phyloP scores from a whole-genome alignment of 2,329 filamentous ascomycete genomes.

The Neospermospora avenae region DNA sequence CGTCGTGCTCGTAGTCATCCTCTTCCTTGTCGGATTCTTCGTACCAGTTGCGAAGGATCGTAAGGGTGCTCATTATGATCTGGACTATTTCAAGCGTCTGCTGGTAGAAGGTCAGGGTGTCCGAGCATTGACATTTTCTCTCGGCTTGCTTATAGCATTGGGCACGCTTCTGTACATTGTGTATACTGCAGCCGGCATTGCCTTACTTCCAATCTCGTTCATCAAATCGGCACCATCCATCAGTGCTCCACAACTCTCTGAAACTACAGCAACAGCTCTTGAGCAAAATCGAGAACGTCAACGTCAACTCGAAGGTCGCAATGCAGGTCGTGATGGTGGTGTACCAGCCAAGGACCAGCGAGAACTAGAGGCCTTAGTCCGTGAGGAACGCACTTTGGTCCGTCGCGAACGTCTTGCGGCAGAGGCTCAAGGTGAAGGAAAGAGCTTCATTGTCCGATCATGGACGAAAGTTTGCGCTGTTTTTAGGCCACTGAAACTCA shows the following conservation, averaged over 20 bases:
- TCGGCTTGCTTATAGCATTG: conserved; percentile 84
- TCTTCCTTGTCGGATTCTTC: conserved; percentile 94
- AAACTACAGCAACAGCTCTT: conserved; percentile 74
- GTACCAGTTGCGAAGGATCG: conserved; percentile 73
- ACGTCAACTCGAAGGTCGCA: conserved; percentile 83
- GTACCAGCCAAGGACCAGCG: conserved; percentile 82
- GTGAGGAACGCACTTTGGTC: conserved; percentile 89
- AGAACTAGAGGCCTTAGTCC: conserved; percentile 80
- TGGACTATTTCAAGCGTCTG: conserved; percentile 89
- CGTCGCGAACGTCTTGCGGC: conserved; percentile 84
- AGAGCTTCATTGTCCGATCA: conserved; percentile 64
- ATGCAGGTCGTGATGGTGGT: conserved; percentile 68
- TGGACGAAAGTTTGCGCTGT: conserved; percentile 82
- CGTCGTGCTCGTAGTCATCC: conserved; percentile 70
- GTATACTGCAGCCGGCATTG: conserved; percentile 86
- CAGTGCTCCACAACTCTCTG: conserved; percentile 74
- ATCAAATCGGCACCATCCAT: conserved; percentile 90
- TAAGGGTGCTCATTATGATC: conserved; percentile 65
- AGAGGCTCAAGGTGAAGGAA: conserved; percentile 76
- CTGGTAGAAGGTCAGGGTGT: conserved; percentile 86
- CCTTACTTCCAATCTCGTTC: conserved; percentile 81
- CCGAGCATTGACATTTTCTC: conserved; percentile 83
- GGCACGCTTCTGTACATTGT: conserved; percentile 83
- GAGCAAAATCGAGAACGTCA: conserved; percentile 89
- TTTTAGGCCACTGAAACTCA: conserved; percentile 82